Evolutionary conservation across 208 protist genomes (phyloP), one percentile per base, ranked within the genome.

Genomic region (Acanthamoeba royreba): DNA sequence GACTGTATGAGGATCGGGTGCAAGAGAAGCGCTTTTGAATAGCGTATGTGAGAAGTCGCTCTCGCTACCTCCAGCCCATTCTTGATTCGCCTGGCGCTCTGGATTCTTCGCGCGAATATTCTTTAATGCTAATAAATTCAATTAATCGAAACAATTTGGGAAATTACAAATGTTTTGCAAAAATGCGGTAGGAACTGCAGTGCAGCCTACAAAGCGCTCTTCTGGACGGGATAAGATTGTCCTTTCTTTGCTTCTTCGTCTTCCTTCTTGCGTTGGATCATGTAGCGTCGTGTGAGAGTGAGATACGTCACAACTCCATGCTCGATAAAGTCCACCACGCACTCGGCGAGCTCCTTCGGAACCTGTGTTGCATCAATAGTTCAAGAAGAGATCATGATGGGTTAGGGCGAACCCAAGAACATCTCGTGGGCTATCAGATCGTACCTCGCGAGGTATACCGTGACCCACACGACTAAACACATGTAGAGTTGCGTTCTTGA

Each of bases 401-500:
- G 35, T 7, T 17, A 45, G 13, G 25, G 19, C 9, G 13, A 35
- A 45, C 35, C 7, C n/a, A 43, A 43, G 53, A 3, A n/a, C 53
- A 63, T 28, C 2, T 35, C 15, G 17, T 28, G n/a, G 33, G 22
- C 19, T 66, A 35, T 0, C 11, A 19, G n/a, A 72, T n/a, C 61
- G 61, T 40, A 77, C 66, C 66, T 77, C 69, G 42, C 69, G 69
- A 8, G 69, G 69, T 8, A 81, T 81, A 25, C 33, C 5, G 42
- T 81, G 69, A 42, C 69, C 69, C 35, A 81, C 69, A n/a, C 69
- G 69, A 19, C 69, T 81, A n/a, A 81, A 81, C 40, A 81, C 69
- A 25, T 81, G 69, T 5, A 81, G 69, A 11, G 69, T 52, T 28
- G 69, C 69, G 8, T 38, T 13, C 40, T 47, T 81, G 40, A 81